phyloP scores from a whole-genome alignment of 2,329 filamentous ascomycete genomes.

The Nectriaceae sp. region DNA sequence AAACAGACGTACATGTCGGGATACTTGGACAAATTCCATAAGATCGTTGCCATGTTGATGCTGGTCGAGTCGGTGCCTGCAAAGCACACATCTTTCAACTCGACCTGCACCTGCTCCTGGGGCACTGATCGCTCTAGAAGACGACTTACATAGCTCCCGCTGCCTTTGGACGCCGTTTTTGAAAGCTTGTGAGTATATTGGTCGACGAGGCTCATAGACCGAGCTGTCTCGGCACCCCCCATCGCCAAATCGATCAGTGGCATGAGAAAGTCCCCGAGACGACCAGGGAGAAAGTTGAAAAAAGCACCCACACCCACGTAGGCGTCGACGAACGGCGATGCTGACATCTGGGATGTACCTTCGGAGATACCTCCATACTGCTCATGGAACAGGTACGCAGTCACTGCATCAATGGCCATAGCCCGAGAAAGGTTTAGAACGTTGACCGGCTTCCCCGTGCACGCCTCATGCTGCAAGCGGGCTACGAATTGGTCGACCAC shows the following conservation, averaged over 20 bases:
- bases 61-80: conserved; percentile 56
- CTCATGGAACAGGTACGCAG: conserved; percentile 53
- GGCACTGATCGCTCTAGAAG: background rate
- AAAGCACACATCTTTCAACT: conserved; percentile 57
- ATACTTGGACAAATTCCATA: conserved; percentile 45
- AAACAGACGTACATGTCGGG: conserved; percentile 37
- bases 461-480: conserved; percentile 38
- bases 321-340: conserved; percentile 48
- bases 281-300: conserved; percentile 3
- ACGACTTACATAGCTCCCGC: conserved; percentile 3
- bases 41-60: conserved; percentile 51
- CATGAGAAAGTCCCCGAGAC: conserved; percentile 5
- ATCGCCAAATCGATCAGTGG: background rate
- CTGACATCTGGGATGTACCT: conserved; percentile 7
- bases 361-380: conserved; percentile 38
- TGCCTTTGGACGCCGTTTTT: background rate
- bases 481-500: conserved; percentile 35
- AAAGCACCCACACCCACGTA: conserved; percentile 49
- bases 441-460: conserved; percentile 29
- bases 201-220: conserved; percentile 28
- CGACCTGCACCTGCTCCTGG: conserved; percentile 41
- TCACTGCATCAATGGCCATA: conserved; percentile 56
- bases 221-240: background rate
- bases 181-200: conserved; percentile 14
- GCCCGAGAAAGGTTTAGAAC: conserved; percentile 50